Conservation (phyloP, 441 rosid genomes). For the Populus trichocarpa region DNA sequence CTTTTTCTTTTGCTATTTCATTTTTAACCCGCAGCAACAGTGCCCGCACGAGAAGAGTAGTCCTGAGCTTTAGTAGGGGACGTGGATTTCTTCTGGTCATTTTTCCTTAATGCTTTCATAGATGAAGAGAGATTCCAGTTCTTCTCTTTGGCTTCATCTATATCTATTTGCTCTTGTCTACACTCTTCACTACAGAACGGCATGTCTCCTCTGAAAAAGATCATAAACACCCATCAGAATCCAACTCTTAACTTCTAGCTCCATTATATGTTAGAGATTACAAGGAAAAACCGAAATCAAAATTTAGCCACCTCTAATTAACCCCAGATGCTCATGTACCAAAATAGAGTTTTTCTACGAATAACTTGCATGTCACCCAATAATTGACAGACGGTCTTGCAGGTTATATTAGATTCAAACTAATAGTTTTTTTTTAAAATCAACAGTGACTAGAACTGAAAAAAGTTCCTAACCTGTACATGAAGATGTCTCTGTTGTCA, state of each 20-base stretch:
- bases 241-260: background rate
- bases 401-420: too few species aligned
- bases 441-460: background rate
- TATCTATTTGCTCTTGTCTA: conserved; percentile 83
- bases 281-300: background rate
- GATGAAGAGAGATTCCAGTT: conserved; percentile 56
- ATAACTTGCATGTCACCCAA: too few species aligned
- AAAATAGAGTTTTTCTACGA: too few species aligned
- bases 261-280: background rate
- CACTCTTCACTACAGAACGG: conserved; percentile 94
- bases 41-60: conserved; percentile 36
- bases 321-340: too few species aligned
- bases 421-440: too few species aligned
- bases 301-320: too few species aligned
- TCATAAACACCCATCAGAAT: conserved; percentile 1
- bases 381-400: too few species aligned
- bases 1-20: background rate
- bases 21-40: conserved; percentile 52
- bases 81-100: conserved; percentile 43
- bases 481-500: conserved; percentile 71
- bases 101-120: conserved; percentile 46
- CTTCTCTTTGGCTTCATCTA: conserved; percentile 66
- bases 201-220: conserved; percentile 58
- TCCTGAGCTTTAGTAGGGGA: conserved; percentile 39
- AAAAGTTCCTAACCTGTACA: conserved; percentile 56